phyloP scores from a whole-genome alignment of 2,329 filamentous ascomycete species.

The Salinomyces thailandicus region DNA sequence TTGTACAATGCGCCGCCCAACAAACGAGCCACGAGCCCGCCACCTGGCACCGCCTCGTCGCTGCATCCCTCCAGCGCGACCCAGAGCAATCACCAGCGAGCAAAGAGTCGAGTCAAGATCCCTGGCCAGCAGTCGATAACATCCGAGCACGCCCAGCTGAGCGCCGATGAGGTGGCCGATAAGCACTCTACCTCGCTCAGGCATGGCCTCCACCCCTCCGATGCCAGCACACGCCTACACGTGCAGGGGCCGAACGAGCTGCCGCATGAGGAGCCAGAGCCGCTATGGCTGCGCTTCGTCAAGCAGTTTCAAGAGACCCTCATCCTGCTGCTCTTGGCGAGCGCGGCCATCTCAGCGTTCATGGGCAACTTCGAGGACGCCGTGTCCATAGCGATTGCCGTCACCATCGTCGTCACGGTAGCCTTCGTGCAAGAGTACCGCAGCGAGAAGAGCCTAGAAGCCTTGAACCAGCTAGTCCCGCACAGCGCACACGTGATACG shows the following conservation, averaged over 20 bases:
- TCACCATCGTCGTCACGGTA: constrained; percentile 92
- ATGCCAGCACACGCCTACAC: constrained; percentile 69
- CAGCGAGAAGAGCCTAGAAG: constrained; percentile 94
- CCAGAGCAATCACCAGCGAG: constrained; percentile 16
- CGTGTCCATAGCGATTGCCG: constrained; percentile 86
- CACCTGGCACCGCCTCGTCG: constrained; percentile 27
- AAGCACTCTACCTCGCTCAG: constrained; percentile 72
- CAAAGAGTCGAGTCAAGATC: constrained; percentile 21
- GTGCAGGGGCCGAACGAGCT: constrained; percentile 88
- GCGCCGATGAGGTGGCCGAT: constrained; percentile 65
- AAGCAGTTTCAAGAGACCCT: constrained; percentile 96
- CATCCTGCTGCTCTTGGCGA: constrained; percentile 82
- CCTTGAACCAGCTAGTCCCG: constrained; percentile 83
- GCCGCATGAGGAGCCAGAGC: constrained; percentile 84
- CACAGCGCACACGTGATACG: constrained; percentile 94
- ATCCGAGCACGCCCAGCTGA: constrained; percentile 52
- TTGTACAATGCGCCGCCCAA: constrained; percentile 35
- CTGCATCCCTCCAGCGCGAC: constrained; percentile 30
- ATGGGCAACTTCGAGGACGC: constrained; percentile 93
- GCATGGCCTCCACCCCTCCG: constrained; percentile 67
- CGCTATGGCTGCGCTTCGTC: constrained; percentile 85
- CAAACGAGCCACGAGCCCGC: constrained; percentile 11
- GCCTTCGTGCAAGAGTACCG: constrained; percentile 96
- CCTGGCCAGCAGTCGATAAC: constrained; percentile 34
- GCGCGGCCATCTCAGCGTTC: constrained; percentile 75